Percentiles rank a stretch among this genome's conserved stretches.
Conservation (phyloP, 73 alveolate species). For the Diophrys appendiculata region DNA sequence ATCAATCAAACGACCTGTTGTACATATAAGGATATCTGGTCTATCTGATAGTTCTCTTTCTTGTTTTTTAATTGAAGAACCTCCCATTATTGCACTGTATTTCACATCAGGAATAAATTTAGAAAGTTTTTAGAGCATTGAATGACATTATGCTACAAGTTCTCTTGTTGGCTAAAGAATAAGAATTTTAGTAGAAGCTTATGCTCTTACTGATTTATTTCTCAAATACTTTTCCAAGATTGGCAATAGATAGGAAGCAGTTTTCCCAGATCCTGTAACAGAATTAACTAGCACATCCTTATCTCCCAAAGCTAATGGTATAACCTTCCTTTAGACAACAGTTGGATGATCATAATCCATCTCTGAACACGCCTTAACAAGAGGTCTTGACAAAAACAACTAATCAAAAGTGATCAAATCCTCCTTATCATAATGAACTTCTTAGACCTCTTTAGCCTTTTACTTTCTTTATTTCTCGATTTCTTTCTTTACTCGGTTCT, state of each 20-base stretch:
- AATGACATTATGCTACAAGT: slow-evolving; percentile 92
- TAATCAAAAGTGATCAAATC: slow-evolving; percentile 53
- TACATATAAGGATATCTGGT: slow-evolving; percentile 93
- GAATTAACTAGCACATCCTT: slow-evolving; percentile 97
- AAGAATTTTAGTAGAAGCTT: slow-evolving; percentile 19
- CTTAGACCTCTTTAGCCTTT: not conserved
- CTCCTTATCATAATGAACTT: slow-evolving; percentile 53
- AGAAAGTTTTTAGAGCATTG: slow-evolving; percentile 82
- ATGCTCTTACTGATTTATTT: slow-evolving; percentile 19
- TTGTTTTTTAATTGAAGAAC: slow-evolving; percentile 78
- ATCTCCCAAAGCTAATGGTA: slow-evolving; percentile 94
- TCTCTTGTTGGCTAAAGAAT: slow-evolving; percentile 97
- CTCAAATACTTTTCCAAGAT: slow-evolving; percentile 87
- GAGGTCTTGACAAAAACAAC: slow-evolving; percentile 80
- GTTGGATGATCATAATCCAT: slow-evolving; percentile 97
- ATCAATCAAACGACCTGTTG: slow-evolving; percentile 98
- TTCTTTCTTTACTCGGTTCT: not conserved
- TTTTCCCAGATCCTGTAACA: slow-evolving; percentile 99
- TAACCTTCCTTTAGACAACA: slow-evolving; percentile 90
- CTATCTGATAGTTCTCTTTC: slow-evolving; percentile 78
- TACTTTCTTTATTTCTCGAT: not conserved
- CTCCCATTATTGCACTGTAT: slow-evolving; percentile 90
- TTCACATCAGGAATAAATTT: slow-evolving; percentile 79
- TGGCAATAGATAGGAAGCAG: slow-evolving; percentile 99
- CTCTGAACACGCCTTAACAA: slow-evolving; percentile 88